Percentiles rank a stretch among this genome's conserved stretches.
phyloP scores from a whole-genome alignment of 305 asterid genomes.

The Euphrasia arctica region DNA sequence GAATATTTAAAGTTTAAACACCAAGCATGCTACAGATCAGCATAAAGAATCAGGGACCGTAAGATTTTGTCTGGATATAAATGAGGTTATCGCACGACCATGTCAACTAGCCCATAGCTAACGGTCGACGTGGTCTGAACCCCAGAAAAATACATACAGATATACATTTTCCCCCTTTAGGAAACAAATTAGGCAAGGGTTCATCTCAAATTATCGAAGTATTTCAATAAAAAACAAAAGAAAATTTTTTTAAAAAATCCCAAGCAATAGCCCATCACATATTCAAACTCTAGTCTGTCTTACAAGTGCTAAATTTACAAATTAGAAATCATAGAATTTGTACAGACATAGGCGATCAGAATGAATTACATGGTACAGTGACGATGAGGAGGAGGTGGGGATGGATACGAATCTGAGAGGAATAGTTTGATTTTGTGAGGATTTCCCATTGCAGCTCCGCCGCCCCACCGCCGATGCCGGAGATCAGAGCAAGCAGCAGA shows the following conservation, averaged over 20 bases:
- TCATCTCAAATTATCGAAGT: background rate
- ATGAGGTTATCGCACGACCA: slow-evolving; percentile 8
- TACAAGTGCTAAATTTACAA: slow-evolving; percentile 1
- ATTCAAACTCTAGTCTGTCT: slow-evolving; percentile 9
- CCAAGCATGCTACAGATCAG: background rate
- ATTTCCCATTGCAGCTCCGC: slow-evolving; percentile 56
- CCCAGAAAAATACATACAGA: no score
- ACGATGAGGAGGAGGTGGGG: slow-evolving; percentile 67
- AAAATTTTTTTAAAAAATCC: no score
- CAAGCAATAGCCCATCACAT: background rate
- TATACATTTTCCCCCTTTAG: no score
- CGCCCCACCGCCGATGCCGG: slow-evolving; percentile 30
- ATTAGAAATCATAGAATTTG: slow-evolving; percentile 18
- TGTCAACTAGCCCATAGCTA: slow-evolving; percentile 12
- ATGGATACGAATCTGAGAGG: slow-evolving; percentile 70
- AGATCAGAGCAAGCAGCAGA: slow-evolving; percentile 31
- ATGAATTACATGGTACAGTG: slow-evolving; percentile 75
- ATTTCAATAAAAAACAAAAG: background rate
- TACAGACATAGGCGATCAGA: background rate
- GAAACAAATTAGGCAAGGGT: no score
- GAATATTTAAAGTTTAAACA: slow-evolving; percentile 23
- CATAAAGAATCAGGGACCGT: background rate
- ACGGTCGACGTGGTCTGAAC: no score
- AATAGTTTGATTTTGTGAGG: slow-evolving; percentile 57
- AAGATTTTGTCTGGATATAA: no score